Percentiles rank a stretch among this genome's conserved stretches.
These are phyloP conservation scores for Syzygium oleosum DNA, from an alignment of 345 rosid genomes.

Conservation along the genomic window DNA sequence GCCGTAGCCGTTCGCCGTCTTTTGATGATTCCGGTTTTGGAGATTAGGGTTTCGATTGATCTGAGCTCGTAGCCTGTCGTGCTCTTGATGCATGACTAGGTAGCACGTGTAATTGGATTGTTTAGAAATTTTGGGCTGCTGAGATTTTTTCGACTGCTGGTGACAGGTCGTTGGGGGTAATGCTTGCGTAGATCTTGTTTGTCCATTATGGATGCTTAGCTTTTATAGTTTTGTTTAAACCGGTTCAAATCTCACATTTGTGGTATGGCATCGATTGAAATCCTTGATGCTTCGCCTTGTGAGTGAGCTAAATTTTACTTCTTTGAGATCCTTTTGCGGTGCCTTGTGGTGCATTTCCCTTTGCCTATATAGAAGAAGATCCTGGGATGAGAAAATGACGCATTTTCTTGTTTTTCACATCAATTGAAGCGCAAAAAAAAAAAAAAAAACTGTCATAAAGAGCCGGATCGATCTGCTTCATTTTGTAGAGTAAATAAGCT, in stretches of 20 bases:
- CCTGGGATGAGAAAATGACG: neutral
- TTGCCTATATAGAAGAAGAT: neutral
- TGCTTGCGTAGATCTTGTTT: neutral
- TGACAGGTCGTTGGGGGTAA: neutral
- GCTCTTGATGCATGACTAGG: neutral
- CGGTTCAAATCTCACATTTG: neutral
- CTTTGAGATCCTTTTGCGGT: neutral
- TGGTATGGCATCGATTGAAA: neutral
- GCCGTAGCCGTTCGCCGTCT: neutral
- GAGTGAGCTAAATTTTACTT: neutral
- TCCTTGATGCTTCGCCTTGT: neutral
- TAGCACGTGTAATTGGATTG: neutral
- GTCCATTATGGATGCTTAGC: neutral
- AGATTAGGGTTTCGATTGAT: neutral
- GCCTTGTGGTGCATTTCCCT: neutral
- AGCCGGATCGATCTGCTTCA: neutral
- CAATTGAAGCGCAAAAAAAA: neutral
- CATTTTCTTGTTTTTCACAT: neutral
- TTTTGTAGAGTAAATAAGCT: neutral
- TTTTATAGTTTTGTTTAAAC: neutral
- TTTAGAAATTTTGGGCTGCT: neutral
- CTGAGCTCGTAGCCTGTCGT: neutral
- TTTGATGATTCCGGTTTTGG: neutral
- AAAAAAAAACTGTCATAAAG: neutral
- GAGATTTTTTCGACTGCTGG: neutral